A percentile compares a stretch with the other conserved stretches of the same genome.
These are phyloP conservation scores for Penicillium sp. DNA, from an alignment of 2,329 filamentous ascomycete genomes.

Conservation along the genomic window DNA sequence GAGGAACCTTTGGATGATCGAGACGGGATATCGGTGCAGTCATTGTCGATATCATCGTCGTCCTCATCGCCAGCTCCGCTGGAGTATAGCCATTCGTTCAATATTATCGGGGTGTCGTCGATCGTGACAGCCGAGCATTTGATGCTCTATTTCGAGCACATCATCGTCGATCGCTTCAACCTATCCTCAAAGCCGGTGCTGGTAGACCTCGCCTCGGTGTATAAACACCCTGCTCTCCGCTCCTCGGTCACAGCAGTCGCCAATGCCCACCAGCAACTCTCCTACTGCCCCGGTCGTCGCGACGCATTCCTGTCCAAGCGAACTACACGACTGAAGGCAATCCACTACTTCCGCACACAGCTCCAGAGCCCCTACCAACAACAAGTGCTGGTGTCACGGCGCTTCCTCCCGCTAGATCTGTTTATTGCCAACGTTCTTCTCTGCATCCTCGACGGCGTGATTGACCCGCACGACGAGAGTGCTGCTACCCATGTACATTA, in stretches of 20 bases:
- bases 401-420: conserved; percentile 28
- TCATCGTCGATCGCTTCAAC: conserved; percentile 16
- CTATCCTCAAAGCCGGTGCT: conserved; percentile 12
- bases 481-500: conserved; percentile 35
- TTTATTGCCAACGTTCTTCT: conserved; percentile 43
- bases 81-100: not conserved
- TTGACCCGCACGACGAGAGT: conserved; percentile 30
- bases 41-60: not conserved
- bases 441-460: conserved; percentile 41
- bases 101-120: not conserved
- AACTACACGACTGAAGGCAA: conserved; percentile 13
- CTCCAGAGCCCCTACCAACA: conserved; percentile 25
- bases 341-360: conserved; percentile 21
- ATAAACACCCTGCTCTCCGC: conserved; percentile 14
- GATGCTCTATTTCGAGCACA: conserved; percentile 16
- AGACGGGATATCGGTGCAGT: not conserved
- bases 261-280: conserved; percentile 16
- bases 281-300: conserved; percentile 1
- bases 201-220: conserved; percentile 14
- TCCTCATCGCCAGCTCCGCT: not conserved
- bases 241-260: conserved; percentile 17
- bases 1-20: not conserved
- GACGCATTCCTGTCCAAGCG: conserved; percentile 11
- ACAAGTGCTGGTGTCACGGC: not conserved
- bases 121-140: conserved; percentile 11